Evolutionary conservation across 495 filamentous ascomycete species (phyloP).

Genomic region (Lasiosphaeria hispida): DNA sequence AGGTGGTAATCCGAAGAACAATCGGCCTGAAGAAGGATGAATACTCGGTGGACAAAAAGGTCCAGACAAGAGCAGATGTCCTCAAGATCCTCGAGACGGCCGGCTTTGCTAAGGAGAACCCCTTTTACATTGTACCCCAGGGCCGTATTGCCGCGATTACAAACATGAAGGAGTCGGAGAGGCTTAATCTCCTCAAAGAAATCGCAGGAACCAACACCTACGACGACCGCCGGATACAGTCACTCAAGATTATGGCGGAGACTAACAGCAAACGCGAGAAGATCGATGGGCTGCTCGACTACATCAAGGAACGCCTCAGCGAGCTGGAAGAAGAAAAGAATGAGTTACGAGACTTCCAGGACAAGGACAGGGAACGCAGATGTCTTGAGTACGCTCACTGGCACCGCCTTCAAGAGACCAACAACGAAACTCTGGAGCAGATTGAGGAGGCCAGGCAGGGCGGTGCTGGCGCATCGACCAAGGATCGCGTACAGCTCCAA

Average conservation of each 20-base stretch:
- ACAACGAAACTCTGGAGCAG: conserved; percentile 71
- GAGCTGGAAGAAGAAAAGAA: conserved; percentile 98
- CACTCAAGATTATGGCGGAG: conserved; percentile 94
- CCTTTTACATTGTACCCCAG: conserved; percentile 98
- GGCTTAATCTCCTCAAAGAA: conserved; percentile 88
- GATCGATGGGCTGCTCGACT: conserved; percentile 87
- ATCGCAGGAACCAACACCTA: conserved; percentile 97
- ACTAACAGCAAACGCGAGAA: conserved; percentile 91
- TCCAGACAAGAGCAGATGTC: conserved; percentile 90
- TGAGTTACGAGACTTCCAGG: conserved; percentile 86
- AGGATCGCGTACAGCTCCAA: conserved; percentile 72
- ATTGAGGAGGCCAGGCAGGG: conserved; percentile 79
- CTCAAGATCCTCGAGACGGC: conserved; percentile 94
- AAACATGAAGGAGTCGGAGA: conserved; percentile 95
- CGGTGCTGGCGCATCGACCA: conserved; percentile 78
- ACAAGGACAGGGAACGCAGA: conserved; percentile 88
- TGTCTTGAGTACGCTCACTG: conserved; percentile 95
- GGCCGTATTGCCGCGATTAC: conserved; percentile 93
- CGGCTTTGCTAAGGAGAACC: conserved; percentile 95
- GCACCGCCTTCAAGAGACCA: conserved; percentile 78
- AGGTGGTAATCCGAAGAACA: conserved; percentile 85
- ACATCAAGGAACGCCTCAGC: conserved; percentile 82
- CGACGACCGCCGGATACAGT: conserved; percentile 84
- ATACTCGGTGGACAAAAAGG: conserved; percentile 94
- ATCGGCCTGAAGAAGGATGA: conserved; percentile 99